Evolutionary conservation across 345 rosid species (phyloP), one percentile per base, ranked within the genome.

Genomic region (Salix viminalis): DNA sequence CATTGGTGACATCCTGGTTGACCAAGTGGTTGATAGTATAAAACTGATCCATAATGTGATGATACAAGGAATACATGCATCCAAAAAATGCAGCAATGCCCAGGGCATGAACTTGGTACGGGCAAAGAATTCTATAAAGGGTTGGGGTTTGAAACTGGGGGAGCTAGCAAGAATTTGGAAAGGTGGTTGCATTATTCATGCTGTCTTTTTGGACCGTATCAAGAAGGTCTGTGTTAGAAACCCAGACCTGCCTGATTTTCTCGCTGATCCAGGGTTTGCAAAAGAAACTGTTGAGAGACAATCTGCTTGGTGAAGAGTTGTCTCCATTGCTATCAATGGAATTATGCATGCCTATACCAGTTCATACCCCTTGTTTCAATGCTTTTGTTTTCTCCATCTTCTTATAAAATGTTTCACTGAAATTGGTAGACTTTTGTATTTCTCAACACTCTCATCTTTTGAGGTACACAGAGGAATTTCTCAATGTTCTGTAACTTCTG

Each of bases 211-310:
- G 58, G 77, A 82, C 75, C 74, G 75, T 48, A 78, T 82, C 54
- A 82, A 74, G 71, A 78, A 75, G 79, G 84, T 82, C 50, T 82
- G 71, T 71, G 79, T 75, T 70, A 82, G 77, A 71, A 82, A 82
- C 39, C 52, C 71, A 42, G 73, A 75, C 30, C 76, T 82, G 19
- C 61, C 79, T 12, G 71, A 75, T 75, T 73, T 78, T 71, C 81
- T 82, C 46, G 82, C 78, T 26, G 79, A 82, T 60, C 83, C 76
- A 14, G 82, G 80, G 65, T 84, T 84, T 75, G 86, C 84, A 16
- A 75, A 72, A 56, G 86, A 84, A 24, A 78, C 78, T 16, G 65
- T 80, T n/a, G 78, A 84, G 61, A 64, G 82, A 44, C 82, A 84
- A 30, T 64, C 82, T 62, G 83, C 82, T 61, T 75, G 84, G 80